A percentile compares a stretch with the other conserved stretches of the same genome.
These are phyloP conservation scores for Epichloe uncinata DNA, from an alignment of 2,329 filamentous ascomycete species.

Conservation along the genomic window DNA sequence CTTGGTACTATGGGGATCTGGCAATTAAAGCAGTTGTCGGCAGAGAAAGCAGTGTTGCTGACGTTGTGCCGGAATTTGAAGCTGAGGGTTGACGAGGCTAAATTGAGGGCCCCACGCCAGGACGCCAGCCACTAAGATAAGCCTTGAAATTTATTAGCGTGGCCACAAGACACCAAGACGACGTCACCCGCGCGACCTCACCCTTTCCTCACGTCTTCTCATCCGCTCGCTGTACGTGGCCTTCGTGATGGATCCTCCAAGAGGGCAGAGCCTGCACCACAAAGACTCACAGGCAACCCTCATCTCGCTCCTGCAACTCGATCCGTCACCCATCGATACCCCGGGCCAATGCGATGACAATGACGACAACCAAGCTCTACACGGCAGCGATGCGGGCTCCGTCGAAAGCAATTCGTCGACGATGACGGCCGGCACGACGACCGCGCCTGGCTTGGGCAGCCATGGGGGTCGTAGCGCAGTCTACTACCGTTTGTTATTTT, in stretches of 20 bases:
- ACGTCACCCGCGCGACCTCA: neutral
- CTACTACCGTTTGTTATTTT: constrained; percentile 55
- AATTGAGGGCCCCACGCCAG: neutral
- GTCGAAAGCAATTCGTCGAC: constrained; percentile 26
- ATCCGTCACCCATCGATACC: constrained; percentile 63
- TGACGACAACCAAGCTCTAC: constrained; percentile 12
- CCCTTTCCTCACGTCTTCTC: neutral
- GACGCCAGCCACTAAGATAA: neutral
- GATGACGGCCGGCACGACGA: constrained; percentile 21
- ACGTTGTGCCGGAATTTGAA: too few species aligned
- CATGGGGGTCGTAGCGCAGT: constrained; percentile 49
- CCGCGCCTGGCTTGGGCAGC: constrained; percentile 34
- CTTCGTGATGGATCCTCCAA: constrained; percentile 9
- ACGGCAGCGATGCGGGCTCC: constrained; percentile 17
- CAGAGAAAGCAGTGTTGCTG: too few species aligned
- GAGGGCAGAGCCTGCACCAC: constrained; percentile 9
- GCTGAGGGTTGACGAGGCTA: too few species aligned
- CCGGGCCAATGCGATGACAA: constrained; percentile 18
- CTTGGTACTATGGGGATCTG: too few species aligned
- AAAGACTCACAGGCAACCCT: constrained; percentile 40
- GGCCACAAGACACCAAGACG: neutral
- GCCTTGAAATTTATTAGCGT: neutral
- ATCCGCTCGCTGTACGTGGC: neutral
- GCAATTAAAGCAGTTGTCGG: too few species aligned
- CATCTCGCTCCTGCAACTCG: constrained; percentile 60